Evolutionary conservation across 768 basidiomycete genomes (phyloP), one percentile per base, ranked within the genome.

Genomic region (Tricholoma furcatifolium): DNA sequence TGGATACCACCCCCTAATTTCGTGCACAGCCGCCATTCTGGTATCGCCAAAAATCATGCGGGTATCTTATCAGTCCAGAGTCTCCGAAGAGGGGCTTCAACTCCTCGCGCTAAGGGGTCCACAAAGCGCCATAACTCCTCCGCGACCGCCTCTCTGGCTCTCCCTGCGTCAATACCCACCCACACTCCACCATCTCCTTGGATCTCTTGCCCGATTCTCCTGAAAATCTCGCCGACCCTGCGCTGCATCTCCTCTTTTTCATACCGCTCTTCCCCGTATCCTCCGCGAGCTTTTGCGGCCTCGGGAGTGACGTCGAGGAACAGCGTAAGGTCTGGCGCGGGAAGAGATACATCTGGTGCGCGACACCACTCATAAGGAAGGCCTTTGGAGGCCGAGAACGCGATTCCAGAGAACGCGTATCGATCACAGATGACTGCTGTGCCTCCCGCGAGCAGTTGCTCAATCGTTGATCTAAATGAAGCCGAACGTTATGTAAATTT

Each of bases 371-470:
- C 77, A 59, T 86, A 88, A 0, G 87, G 74, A 44, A 96, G 78
- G 10, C 76, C 75, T 59, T 88, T 87, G 15, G 85, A 75, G 1
- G 80, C 78, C 12, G 87, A 87, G 67, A 98, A 98, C 2, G 93
- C 94, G 58, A 94, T 87, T 0, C 96, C 96, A 2, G 95, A 98
- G 70, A 98, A 98, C 1, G 94, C 91, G 66, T 98, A 99, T 39
- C 97, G 81, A 67, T 98, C 96, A 62, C 91, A 93, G 41, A 99
- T 70, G 63, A 99, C 74, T 0, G 82, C 80, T 3, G 83, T 88
- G 0, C 93, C 93, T 0, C 73, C 63, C 0, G 67, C 67, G 2
- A 97, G 75, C 20, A 81, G 71, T 5, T 69, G 62, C 51, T 82
- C 74, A 46, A 98, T 93, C 0, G 74, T 74, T 2, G 84, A 67